These are phyloP conservation scores for Xylaria multiplex DNA, from an alignment of 2,329 filamentous ascomycete genomes.

Conservation along the genomic window DNA sequence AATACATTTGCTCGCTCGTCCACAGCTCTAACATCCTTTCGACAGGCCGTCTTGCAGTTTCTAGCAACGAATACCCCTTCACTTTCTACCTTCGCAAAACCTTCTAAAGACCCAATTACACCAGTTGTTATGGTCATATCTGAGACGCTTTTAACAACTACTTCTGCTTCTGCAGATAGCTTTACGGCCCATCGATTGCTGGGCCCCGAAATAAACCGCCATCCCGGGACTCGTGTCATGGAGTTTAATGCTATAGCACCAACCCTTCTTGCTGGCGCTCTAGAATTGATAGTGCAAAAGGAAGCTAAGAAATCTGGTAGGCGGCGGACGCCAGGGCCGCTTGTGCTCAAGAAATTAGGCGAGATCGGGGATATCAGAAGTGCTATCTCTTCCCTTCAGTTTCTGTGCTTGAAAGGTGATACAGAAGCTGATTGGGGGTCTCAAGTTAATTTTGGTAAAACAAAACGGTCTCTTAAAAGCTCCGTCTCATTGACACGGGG, in stretches of 20 bases:
- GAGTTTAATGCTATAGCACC: conserved; percentile 95
- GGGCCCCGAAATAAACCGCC: conserved; percentile 84
- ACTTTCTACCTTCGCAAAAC: conserved; percentile 58
- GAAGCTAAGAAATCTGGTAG: conserved; percentile 83
- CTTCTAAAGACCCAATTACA: conserved; percentile 60
- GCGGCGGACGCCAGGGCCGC: conserved; percentile 78
- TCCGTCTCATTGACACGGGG: conserved; percentile 73
- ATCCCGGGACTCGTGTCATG: conserved; percentile 80
- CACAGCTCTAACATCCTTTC: conserved; percentile 73
- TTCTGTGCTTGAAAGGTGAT: conserved; percentile 86
- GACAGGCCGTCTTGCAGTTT: conserved; percentile 78
- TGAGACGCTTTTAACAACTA: conserved; percentile 87
- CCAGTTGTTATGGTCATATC: conserved; percentile 92
- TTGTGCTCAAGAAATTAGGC: conserved; percentile 80
- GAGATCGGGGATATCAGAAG: conserved; percentile 92
- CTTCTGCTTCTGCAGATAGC: conserved; percentile 85
- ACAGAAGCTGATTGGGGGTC: conserved; percentile 78
- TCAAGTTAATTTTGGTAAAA: conserved; percentile 75
- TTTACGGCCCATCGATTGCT: conserved; percentile 92
- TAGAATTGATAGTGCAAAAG: conserved; percentile 84
- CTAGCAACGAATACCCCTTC: conserved; percentile 74
- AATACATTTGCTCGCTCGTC: conserved; percentile 77
- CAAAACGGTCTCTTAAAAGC: conserved; percentile 69
- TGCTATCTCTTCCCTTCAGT: conserved; percentile 91
- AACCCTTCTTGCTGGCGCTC: conserved; percentile 83